Evolutionary conservation across 2,329 filamentous ascomycete species (phyloP), one percentile per base, ranked within the genome.

Genomic region (Alternaria alternata): DNA sequence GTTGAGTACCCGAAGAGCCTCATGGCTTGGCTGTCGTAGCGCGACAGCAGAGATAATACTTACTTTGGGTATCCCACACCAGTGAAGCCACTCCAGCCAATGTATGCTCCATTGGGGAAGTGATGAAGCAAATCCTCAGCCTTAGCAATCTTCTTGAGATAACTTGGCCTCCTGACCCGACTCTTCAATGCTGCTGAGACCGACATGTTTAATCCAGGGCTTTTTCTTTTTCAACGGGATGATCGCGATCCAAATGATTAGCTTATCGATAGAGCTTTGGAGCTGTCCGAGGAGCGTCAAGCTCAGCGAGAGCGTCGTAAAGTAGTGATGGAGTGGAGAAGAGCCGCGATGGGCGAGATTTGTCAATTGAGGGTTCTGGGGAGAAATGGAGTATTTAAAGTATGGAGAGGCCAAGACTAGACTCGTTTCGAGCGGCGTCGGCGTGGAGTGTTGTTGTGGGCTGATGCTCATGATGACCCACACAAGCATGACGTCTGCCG

Each of bases 31-130:
- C 22, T 20, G 36, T 49, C 16, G 26, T 18, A 44, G 28, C 47
- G 30, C 28, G 42, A 57, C 34, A 34, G 34, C 34, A 36, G 22
- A 24, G 28, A 24, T 52, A 18, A 7, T 32, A 82, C 87, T 71
- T 82, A 91, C 90, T 95, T 95, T 65, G 92, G 92, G 81, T 95
- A 95, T 61, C 92, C 92, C 54, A 96, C 92, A 71, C 92, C 93
- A 12, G 93, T 96, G 80, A 96, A 96, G 9, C 93, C 93, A 65
- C 89, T 93, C 93, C 93, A 96, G 73, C 93, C 93, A 71, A 96
- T 87, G 79, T 95, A 95, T n/a, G 91, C 81, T 75, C 89, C 89
- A 83, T 95, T 87, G 66, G 93, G 93, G 73, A 96, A 96, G 69
- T 91, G 85, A 65, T 91, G 85, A 61, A 96, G 85, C 65, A 96